Evolutionary conservation across 768 basidiomycete genomes (phyloP), one percentile per base, ranked within the genome.

Genomic region (Leucocoprinus sp.): DNA sequence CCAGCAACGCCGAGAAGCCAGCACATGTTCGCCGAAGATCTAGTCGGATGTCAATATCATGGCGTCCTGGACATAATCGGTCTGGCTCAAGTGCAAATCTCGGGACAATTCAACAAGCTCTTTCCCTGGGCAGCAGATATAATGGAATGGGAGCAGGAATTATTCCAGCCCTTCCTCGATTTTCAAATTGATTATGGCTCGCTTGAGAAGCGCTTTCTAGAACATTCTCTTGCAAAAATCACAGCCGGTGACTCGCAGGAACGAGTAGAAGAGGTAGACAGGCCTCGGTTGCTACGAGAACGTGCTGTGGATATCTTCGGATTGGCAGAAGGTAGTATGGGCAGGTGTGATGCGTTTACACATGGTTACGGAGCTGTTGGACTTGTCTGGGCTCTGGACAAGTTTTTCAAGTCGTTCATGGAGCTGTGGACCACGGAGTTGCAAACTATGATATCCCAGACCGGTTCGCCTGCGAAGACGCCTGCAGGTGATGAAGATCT

Each of bases 161-260:
- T 99, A 12, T 96, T 93, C 59, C 92, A 93, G 58, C 91, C 95
- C 2, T 98, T 97, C 67, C 72, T 95, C 19, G 88, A 93, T 55
- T 84, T 84, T 50, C 95, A 98, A 55, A 69, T 78, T 14, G 85
- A 93, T 45, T 97, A 97, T 61, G 76, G 77, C 0, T 65, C 71
- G 1, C 69, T 96, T 26, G 96, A 99, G 62, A 71, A 75, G 27
- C 75, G 80, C 5, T 72, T 79, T 41, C 65, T 98, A 44, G 75
- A 80, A 21, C 71, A 78, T 37, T 64, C 67, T 1, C 66, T 89
- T 14, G 67, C 66, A n/a, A 64, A 68, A 7, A 71, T 74, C 12
- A 59, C 76, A 37, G 64, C 67, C 17, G 62, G 52, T 35, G 72
- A 74, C 33, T 57, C 66, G 4, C 66, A 69, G 41, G 71, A 68